Evolutionary conservation across 805 yeast genomes (phyloP).

Genomic region (Komagataella populi): DNA sequence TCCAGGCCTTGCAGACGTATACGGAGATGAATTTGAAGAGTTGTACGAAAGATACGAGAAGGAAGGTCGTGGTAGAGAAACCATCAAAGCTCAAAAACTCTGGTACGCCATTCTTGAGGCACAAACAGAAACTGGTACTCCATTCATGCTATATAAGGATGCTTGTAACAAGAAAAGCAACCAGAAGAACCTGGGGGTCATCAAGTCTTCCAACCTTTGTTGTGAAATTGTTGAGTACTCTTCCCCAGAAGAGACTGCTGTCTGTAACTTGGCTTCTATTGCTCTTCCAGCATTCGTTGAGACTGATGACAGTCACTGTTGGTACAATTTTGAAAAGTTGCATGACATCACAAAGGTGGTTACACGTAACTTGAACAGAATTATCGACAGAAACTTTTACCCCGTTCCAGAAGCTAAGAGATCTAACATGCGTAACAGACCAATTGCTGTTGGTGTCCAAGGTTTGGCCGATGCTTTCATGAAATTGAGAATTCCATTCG

Average conservation of each 20-base stretch:
- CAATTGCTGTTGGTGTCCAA: slow-evolving; percentile 52
- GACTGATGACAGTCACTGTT: slow-evolving; percentile 22
- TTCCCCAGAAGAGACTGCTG: slow-evolving; percentile 43
- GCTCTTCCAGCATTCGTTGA: slow-evolving; percentile 45
- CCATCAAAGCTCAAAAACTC: slow-evolving; percentile 44
- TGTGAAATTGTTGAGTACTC: slow-evolving; percentile 54
- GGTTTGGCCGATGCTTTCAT: slow-evolving; percentile 49
- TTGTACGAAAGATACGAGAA: slow-evolving; percentile 37
- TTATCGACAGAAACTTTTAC: slow-evolving; percentile 41
- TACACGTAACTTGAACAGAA: slow-evolving; percentile 39
- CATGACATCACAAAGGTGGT: slow-evolving; percentile 42
- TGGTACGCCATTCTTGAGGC: slow-evolving; percentile 51
- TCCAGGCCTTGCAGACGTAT: slow-evolving; percentile 38
- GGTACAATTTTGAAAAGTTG: slow-evolving; percentile 43
- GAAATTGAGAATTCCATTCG: slow-evolving; percentile 42
- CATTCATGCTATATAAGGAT: slow-evolving; percentile 51
- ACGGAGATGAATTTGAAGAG: slow-evolving; percentile 41
- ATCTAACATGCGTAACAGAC: slow-evolving; percentile 45
- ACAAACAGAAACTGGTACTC: slow-evolving; percentile 54
- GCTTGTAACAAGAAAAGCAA: slow-evolving; percentile 46
- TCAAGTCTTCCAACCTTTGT: slow-evolving; percentile 49
- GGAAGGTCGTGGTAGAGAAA: slow-evolving; percentile 33
- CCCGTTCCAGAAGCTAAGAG: slow-evolving; percentile 41
- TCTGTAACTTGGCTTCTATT: slow-evolving; percentile 47
- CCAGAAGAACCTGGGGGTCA: slow-evolving; percentile 46